A percentile compares a stretch with the other conserved stretches of the same genome.
Evolutionary conservation across 2,329 filamentous ascomycete genomes (phyloP).

Genomic region (Fusarium pseudoanthophilum): DNA sequence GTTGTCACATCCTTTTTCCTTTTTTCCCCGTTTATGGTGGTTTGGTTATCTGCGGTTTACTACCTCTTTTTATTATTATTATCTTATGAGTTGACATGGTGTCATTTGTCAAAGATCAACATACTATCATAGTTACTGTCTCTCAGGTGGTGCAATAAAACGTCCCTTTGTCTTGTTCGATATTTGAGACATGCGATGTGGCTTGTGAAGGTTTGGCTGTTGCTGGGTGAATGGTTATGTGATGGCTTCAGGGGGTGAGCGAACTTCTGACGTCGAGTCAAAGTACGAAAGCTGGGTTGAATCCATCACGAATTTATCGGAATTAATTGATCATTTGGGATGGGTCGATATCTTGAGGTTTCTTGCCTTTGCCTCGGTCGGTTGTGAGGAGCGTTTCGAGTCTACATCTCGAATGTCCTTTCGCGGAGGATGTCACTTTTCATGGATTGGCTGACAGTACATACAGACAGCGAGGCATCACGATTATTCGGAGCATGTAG

Average conservation of each 20-base stretch:
- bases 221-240: no score
- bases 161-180: conserved; percentile 13
- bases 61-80: background rate
- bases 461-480: accelerated
- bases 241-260: background rate
- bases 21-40: conserved; percentile 5
- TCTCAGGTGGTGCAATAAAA: conserved; percentile 20
- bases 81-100: conserved; percentile 9
- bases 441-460: background rate
- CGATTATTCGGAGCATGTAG: accelerated
- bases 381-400: background rate
- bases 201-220: background rate
- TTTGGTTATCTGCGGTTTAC: background rate
- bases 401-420: accelerated
- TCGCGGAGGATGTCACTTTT: background rate
- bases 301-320: accelerated
- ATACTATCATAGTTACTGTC: conserved; percentile 21
- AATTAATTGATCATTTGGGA: background rate
- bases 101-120: conserved; percentile 20
- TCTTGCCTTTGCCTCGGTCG: accelerated
- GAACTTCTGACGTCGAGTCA: accelerated
- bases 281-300: no score
- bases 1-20: background rate
- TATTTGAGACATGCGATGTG: background rate
- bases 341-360: background rate